Evolutionary conservation across 2,329 filamentous ascomycete species (phyloP).

Genomic region (Trichoderma breve): DNA sequence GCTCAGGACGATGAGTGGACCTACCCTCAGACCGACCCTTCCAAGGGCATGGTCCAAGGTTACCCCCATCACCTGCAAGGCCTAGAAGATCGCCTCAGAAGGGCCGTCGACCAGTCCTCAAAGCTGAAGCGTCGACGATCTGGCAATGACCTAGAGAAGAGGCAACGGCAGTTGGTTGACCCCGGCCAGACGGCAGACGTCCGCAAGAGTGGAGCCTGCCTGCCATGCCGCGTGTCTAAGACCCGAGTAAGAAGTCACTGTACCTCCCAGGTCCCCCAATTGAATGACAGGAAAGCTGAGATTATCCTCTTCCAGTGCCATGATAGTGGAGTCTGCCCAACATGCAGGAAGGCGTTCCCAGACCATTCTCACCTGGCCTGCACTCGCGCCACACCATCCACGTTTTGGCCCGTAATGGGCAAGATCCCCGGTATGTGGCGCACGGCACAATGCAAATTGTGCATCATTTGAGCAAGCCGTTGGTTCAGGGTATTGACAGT

Average conservation of each 20-base stretch:
- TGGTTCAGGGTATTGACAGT: conserved; percentile 24
- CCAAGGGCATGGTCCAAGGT: conserved; percentile 32
- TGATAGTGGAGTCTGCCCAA: conserved; percentile 43
- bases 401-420: conserved; percentile 40
- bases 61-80: conserved; percentile 36
- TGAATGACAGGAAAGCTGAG: conserved; percentile 28
- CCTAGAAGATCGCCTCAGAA: conserved; percentile 29
- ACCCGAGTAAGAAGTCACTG: conserved; percentile 42
- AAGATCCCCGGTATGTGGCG: conserved; percentile 38
- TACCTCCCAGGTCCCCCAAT: conserved; percentile 20
- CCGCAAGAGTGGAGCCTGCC: conserved; percentile 48
- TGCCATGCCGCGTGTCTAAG: conserved; percentile 49
- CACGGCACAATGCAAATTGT: conserved; percentile 7
- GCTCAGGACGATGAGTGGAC: conserved; percentile 43
- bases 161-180: conserved; percentile 38
- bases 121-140: conserved; percentile 39
- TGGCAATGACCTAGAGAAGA: conserved; percentile 35
- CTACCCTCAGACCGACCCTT: conserved; percentile 36
- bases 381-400: conserved; percentile 38
- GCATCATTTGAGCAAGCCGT: neutral
- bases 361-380: conserved; percentile 42
- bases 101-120: conserved; percentile 26
- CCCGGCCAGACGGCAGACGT: conserved; percentile 48
- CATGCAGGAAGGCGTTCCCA: conserved; percentile 42
- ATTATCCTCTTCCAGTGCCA: conserved; percentile 35